Evolutionary conservation across 768 basidiomycete genomes (phyloP), one percentile per base, ranked within the genome.

Genomic region (Pilatotrama ljubarskyi): DNA sequence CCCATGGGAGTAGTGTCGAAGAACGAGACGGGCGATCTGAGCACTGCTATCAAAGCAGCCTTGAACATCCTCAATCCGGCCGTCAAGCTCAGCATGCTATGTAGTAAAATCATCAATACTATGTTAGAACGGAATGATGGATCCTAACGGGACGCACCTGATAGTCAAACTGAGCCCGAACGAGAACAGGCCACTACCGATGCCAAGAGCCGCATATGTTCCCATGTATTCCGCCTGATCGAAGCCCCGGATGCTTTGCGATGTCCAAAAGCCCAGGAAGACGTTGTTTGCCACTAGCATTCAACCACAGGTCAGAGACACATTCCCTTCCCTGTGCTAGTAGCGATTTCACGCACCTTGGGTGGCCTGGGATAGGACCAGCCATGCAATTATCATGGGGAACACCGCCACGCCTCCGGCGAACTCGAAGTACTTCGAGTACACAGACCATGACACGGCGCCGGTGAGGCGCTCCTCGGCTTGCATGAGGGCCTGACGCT

Each of bases 261-360:
- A 76, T 0, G 85, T 84, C 90, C 90, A 93, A 64, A 85, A 90
- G 0, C 88, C 88, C 18, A 93, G 78, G 75, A 88, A 84, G 4
- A 93, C 69, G 32, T 81, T 86, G 63, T 82, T 86, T 0, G 79
- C 83, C 32, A 91, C 88, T 68, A 48, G 25, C 81, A 46, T 8
- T 46, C 40, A 47, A 32, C 10, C 29, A 32, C 10, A 5, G 5
- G 29, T 32, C 29, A 32, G 29, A 32, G n/a, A n/a, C n/a, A n/a
- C 10, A 4, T 32, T 32, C 29, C 5, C 4, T 32, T 4, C 10
- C 29, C 29, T 32, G 29, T 32, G 29, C 29, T 32, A 32, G 29
- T 4, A 4, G 29, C 15, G 14, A 7, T 14, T 5, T 17, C 32
- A 40, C 68, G 15, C 18, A 84, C 85, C 84, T 72, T 77, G 74